phyloP scores from a whole-genome alignment of 2,329 filamentous ascomycete genomes.

The Escovopsis sp. region DNA sequence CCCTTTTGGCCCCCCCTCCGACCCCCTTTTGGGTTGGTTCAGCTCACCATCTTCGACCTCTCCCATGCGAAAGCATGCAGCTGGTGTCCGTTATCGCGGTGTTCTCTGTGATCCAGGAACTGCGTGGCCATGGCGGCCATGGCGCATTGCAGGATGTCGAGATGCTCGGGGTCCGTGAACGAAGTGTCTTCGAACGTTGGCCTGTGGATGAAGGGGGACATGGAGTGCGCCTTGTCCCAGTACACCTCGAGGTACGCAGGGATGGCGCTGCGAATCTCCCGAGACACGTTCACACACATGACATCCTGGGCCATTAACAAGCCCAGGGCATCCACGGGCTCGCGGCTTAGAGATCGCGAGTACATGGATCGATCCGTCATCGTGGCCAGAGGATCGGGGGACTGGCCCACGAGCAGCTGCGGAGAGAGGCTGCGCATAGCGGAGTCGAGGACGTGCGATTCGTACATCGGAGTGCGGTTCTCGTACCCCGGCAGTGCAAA shows the following conservation, averaged over 20 bases:
- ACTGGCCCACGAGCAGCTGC: slow-evolving; percentile 30
- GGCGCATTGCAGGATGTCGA: slow-evolving; percentile 33
- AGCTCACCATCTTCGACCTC: slow-evolving; percentile 35
- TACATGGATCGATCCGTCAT: slow-evolving; percentile 20
- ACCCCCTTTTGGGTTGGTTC: slow-evolving; percentile 7
- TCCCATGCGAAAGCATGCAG: slow-evolving; percentile 37
- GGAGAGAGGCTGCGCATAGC: slow-evolving; percentile 36
- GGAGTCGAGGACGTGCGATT: slow-evolving; percentile 22
- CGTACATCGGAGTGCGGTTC: slow-evolving; percentile 21
- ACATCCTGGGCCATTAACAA: slow-evolving; percentile 16
- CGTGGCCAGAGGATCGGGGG: slow-evolving; percentile 34
- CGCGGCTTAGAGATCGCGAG: slow-evolving; percentile 23
- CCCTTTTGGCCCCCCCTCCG: too few relatives aligned
- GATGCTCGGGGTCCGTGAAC: slow-evolving; percentile 17
- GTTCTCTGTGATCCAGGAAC: slow-evolving; percentile 31
- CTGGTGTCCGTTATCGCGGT: slow-evolving; percentile 33
- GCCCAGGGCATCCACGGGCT: slow-evolving; percentile 26
- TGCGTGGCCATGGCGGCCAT: slow-evolving; percentile 45
- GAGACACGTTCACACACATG: slow-evolving; percentile 21
- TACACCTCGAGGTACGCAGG: slow-evolving; percentile 37
- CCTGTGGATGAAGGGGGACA: slow-evolving; percentile 37
- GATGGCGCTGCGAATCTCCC: slow-evolving; percentile 26
- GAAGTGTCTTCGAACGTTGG: slow-evolving; percentile 25
- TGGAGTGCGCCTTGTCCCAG: slow-evolving; percentile 35
- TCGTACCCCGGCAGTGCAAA: slow-evolving; percentile 21